Evolutionary conservation across 2,329 filamentous ascomycete genomes (phyloP).

Genomic region (Diaporthe ampelina): DNA sequence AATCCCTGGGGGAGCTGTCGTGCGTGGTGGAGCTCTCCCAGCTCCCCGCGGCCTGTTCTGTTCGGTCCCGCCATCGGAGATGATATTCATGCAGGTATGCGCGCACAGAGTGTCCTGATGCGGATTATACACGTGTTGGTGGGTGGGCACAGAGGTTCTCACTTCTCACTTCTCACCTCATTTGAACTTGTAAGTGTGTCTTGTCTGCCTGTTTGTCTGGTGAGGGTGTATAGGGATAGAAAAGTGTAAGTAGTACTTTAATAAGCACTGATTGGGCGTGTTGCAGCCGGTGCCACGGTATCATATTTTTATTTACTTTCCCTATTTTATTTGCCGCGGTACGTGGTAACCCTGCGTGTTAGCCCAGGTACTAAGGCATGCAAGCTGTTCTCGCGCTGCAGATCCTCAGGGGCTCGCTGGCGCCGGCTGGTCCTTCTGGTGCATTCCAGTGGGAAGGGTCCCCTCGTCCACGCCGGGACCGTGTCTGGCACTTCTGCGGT

Average conservation of each 20-base stretch:
- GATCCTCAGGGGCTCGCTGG: slow-evolving; percentile 35
- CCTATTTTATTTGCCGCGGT: slow-evolving; percentile 16
- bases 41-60: slow-evolving; percentile 2
- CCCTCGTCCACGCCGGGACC: slow-evolving; percentile 1
- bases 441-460: slow-evolving; percentile 12
- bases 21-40: slow-evolving; percentile 1
- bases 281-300: slow-evolving; percentile 23
- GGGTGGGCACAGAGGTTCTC: not conserved
- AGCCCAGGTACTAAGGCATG: slow-evolving; percentile 25
- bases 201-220: not conserved
- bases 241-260: not conserved
- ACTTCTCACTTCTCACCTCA: not conserved
- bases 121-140: not conserved
- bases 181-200: not conserved
- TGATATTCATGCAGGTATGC: slow-evolving; percentile 23
- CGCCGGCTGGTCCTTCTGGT: slow-evolving; percentile 17
- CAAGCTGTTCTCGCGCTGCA: slow-evolving; percentile 28
- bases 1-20: not conserved
- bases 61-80: slow-evolving; percentile 32
- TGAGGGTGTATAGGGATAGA: not conserved
- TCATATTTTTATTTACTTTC: slow-evolving; percentile 18
- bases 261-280: not conserved
- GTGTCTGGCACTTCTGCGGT: not conserved
- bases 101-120: not conserved
- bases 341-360: slow-evolving; percentile 19